A percentile compares a stretch with the other conserved stretches of the same genome.
phyloP scores from a whole-genome alignment of 2,329 filamentous ascomycete species.

The Emergomyces africanus region DNA sequence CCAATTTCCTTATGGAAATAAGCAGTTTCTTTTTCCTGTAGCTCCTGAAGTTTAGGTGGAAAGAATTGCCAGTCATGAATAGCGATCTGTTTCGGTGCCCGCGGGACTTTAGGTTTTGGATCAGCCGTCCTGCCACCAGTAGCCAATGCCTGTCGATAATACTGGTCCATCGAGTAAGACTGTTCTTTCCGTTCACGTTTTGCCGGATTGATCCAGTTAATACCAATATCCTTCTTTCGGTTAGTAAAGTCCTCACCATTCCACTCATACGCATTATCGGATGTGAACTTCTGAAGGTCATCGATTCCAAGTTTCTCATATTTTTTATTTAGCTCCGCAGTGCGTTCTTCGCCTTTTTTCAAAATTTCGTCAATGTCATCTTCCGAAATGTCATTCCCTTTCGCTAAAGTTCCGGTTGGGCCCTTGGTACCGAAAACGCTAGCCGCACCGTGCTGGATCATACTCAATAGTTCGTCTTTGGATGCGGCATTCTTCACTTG shows the following conservation, averaged over 20 bases:
- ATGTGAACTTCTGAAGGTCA: constrained; percentile 94
- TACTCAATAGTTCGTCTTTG: constrained; percentile 89
- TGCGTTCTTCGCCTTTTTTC: constrained; percentile 73
- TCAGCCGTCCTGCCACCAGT: constrained; percentile 69
- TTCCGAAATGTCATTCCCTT: constrained; percentile 56
- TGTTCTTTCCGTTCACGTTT: constrained; percentile 98
- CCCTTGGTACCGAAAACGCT: constrained; percentile 74
- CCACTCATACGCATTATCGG: constrained; percentile 97
- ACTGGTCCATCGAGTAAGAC: constrained; percentile 97
- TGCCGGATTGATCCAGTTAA: constrained; percentile 95
- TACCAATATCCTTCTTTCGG: constrained; percentile 79
- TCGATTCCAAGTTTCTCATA: constrained; percentile 97
- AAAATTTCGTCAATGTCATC: constrained; percentile 87
- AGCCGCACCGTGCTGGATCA: constrained; percentile 99
- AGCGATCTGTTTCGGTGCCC: constrained; percentile 80
- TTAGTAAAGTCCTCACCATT: constrained; percentile 93
- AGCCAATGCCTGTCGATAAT: constrained; percentile 84
- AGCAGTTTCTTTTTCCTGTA: constrained; percentile 94
- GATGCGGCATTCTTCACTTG: constrained; percentile 83
- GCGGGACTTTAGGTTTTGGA: constrained; percentile 86
- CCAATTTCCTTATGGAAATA: constrained; percentile 93
- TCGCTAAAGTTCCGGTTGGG: constrained; percentile 46
- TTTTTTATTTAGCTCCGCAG: constrained; percentile 78
- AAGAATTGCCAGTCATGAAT: constrained; percentile 99
- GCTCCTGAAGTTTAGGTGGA: constrained; percentile 64